A percentile compares a stretch with the other conserved stretches of the same genome.
Evolutionary conservation across 352 stramenopile genomes (phyloP).

Genomic region (Globisporangium cystogenes): DNA sequence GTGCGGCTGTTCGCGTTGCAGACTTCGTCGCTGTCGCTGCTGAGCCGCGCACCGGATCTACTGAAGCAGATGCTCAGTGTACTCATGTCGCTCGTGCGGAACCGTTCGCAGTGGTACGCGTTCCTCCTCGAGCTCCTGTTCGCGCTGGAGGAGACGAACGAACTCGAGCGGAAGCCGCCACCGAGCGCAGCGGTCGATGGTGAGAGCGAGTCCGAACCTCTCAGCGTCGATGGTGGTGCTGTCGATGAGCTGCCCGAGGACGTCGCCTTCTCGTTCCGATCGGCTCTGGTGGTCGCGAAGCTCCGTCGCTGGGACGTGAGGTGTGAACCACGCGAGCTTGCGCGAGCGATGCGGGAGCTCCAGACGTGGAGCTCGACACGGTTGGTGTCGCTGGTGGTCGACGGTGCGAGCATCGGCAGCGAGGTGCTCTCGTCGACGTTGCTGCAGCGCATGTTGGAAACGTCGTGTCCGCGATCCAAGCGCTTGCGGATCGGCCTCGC

Average conservation of each 20-base stretch:
- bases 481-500: slow-evolving; percentile 18
- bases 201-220: too few relatives aligned
- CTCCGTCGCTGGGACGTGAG: not conserved
- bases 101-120: slow-evolving; percentile 17
- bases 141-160: slow-evolving; percentile 1
- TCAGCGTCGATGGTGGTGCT: too few relatives aligned
- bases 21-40: not conserved
- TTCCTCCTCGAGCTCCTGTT: slow-evolving; percentile 20
- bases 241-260: not conserved
- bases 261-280: not conserved
- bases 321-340: not conserved
- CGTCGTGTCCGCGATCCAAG: slow-evolving; percentile 7
- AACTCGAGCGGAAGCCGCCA: not conserved
- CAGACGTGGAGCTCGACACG: not conserved
- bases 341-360: not conserved
- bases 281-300: not conserved
- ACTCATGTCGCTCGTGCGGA: slow-evolving; percentile 15
- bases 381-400: not conserved
- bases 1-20: not conserved
- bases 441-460: not conserved
- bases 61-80: slow-evolving; percentile 11
- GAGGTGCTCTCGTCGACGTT: not conserved
- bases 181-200: not conserved
- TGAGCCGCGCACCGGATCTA: slow-evolving; percentile 8
- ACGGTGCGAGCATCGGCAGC: not conserved